These are phyloP conservation scores for Domatiomyces catenatus DNA, from an alignment of 2,329 filamentous ascomycete genomes.

Conservation along the genomic window DNA sequence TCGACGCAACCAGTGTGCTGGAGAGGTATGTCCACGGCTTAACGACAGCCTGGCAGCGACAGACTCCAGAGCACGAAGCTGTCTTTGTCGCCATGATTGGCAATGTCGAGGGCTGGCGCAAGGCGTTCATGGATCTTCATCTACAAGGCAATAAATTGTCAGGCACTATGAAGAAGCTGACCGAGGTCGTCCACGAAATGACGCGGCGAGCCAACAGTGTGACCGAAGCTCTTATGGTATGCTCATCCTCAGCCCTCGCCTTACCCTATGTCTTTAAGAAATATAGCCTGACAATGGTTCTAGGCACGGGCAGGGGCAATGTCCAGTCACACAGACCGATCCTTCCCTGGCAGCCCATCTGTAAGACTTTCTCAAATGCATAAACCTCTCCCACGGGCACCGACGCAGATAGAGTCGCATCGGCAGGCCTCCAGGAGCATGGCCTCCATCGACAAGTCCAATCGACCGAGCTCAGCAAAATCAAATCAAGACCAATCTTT, in stretches of 20 bases:
- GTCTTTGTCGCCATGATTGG: slow-evolving; percentile 84
- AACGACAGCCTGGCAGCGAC: slow-evolving; percentile 43
- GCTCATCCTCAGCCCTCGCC: not conserved
- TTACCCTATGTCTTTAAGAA: not conserved
- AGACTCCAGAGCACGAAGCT: slow-evolving; percentile 46
- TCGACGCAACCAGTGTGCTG: slow-evolving; percentile 61
- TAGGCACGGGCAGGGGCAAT: not conserved
- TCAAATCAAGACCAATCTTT: not conserved
- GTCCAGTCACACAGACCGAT: not conserved
- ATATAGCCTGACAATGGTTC: not conserved
- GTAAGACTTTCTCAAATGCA: not conserved
- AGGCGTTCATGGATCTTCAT: slow-evolving; percentile 62
- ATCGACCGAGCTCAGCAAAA: not conserved
- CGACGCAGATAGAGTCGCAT: not conserved
- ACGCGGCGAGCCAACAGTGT: slow-evolving; percentile 70
- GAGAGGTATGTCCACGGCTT: slow-evolving; percentile 58
- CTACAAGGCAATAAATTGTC: slow-evolving; percentile 56
- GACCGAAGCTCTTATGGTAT: slow-evolving; percentile 37
- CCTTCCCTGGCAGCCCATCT: too few species aligned
- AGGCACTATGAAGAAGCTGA: slow-evolving; percentile 54
- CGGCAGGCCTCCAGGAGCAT: not conserved
- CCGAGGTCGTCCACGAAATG: slow-evolving; percentile 69
- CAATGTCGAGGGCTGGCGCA: slow-evolving; percentile 80
- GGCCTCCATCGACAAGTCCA: not conserved
- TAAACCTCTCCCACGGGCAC: not conserved